Evolutionary conservation across 148 eudicot species (phyloP).

Genomic region (Persicaria maculosa): DNA sequence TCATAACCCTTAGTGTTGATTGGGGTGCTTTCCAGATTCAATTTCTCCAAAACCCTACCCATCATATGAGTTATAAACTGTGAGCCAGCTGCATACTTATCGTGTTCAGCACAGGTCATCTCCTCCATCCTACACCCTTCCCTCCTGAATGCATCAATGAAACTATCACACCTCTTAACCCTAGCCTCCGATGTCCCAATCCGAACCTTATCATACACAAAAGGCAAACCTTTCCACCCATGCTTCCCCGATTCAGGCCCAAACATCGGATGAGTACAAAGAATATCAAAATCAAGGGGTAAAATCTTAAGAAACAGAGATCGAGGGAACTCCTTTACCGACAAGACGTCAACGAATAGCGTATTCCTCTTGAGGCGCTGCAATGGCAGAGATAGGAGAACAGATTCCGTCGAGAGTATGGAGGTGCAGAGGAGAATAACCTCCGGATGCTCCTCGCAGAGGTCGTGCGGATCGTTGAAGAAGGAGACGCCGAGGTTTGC

Average conservation of each 20-base stretch:
- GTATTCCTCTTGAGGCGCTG: conserved; percentile 42
- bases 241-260: conserved; percentile 71
- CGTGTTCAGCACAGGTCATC: conserved; percentile 74
- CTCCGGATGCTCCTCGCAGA: conserved; percentile 71
- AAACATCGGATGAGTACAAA: conserved; percentile 90
- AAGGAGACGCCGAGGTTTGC: conserved; percentile 36
- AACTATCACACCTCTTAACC: conserved; percentile 34
- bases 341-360: conserved; percentile 47
- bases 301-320: conserved; percentile 22
- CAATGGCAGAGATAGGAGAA: conserved; percentile 38
- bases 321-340: conserved; percentile 52
- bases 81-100: conserved; percentile 56
- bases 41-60: conserved; percentile 65
- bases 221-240: conserved; percentile 53
- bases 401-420: conserved; percentile 52
- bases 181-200: conserved; percentile 41
- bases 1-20: conserved; percentile 80
- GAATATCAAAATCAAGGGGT: conserved; percentile 63
- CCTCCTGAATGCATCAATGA: conserved; percentile 38
- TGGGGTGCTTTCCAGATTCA: conserved; percentile 48
- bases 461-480: conserved; percentile 38
- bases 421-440: conserved; percentile 66
- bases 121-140: conserved; percentile 75
- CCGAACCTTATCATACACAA: conserved; percentile 69
- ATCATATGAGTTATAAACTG: conserved; percentile 78